phyloP scores from a whole-genome alignment of 805 yeast genomes.

The Saturnispora zaruensis region DNA sequence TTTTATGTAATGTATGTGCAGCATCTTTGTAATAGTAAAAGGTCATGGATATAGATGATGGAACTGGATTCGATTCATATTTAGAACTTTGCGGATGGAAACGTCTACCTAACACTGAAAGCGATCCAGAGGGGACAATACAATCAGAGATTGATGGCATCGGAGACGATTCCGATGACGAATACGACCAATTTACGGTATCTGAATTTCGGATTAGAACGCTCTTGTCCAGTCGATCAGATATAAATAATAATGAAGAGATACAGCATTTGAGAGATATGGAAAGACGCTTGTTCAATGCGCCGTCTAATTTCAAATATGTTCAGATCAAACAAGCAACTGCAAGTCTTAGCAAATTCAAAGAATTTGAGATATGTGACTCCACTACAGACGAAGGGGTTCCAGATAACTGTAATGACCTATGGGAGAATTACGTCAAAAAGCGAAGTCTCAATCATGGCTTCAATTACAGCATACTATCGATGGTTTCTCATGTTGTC shows the following conservation, averaged over 20 bases:
- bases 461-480: not conserved
- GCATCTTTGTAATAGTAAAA: not conserved
- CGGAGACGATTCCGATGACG: not conserved
- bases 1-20: constrained; percentile 32
- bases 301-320: not conserved
- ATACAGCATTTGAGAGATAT: not conserved
- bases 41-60: not conserved
- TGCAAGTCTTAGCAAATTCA: not conserved
- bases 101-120: not conserved
- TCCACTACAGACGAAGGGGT: constrained; percentile 4
- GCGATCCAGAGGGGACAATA: not conserved
- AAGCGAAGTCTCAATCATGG: not conserved
- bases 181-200: constrained; percentile 4
- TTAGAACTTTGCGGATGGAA: constrained; percentile 3
- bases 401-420: constrained; percentile 3
- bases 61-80: constrained; percentile 2
- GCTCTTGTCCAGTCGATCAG: not conserved
- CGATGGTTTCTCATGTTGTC: not conserved
- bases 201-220: constrained; percentile 2
- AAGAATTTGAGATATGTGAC: not conserved
- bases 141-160: not conserved
- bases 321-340: not conserved
- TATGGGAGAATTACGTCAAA: constrained; percentile 3
- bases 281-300: not conserved
- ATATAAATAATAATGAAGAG: constrained; percentile 1